A percentile compares a stretch with the other conserved stretches of the same genome.
These are phyloP conservation scores for Coemansia nantahalensis DNA, from an alignment of 192 early-diverging fungal genomes.

Conservation along the genomic window DNA sequence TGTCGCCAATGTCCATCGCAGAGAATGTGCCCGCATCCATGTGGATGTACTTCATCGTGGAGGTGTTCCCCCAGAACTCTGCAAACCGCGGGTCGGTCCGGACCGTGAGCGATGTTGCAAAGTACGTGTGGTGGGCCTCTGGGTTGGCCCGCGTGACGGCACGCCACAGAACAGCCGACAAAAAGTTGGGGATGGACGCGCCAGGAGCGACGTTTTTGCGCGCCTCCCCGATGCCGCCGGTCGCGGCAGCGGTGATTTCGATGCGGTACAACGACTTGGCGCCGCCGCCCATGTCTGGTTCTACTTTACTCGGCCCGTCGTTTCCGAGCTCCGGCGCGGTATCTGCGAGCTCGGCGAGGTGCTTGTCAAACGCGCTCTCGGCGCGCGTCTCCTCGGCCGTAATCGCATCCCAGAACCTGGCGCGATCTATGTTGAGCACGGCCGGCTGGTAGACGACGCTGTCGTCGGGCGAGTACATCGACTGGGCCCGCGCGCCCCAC, in stretches of 20 bases:
- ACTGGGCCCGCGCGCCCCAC: conserved; percentile 11
- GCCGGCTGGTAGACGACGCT: not conserved
- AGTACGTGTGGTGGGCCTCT: conserved; percentile 4
- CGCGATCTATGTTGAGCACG: conserved; percentile 7
- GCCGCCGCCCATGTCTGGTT: not conserved
- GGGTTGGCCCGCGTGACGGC: not conserved
- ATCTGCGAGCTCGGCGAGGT: not conserved
- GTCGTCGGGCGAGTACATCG: not conserved
- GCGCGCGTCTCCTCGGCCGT: not conserved
- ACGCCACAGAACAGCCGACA: conserved; percentile 23
- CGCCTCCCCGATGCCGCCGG: not conserved
- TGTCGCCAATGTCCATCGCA: not conserved
- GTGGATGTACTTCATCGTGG: conserved; percentile 13
- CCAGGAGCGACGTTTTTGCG: not conserved
- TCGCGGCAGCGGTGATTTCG: not conserved
- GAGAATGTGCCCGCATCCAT: not conserved
- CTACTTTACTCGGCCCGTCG: too few species aligned
- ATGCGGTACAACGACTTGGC: conserved; percentile 4
- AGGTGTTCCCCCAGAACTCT: conserved; percentile 20
- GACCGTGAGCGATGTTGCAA: conserved; percentile 14
- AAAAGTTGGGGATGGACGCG: conserved; percentile 15
- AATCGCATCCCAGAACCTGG: conserved; percentile 10
- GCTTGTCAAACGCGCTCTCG: not conserved
- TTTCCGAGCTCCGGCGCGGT: too few species aligned
- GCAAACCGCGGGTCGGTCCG: conserved; percentile 7